Conservation (phyloP, 108 stramenopile genomes). For the Nannochloropsis salina region DNA sequence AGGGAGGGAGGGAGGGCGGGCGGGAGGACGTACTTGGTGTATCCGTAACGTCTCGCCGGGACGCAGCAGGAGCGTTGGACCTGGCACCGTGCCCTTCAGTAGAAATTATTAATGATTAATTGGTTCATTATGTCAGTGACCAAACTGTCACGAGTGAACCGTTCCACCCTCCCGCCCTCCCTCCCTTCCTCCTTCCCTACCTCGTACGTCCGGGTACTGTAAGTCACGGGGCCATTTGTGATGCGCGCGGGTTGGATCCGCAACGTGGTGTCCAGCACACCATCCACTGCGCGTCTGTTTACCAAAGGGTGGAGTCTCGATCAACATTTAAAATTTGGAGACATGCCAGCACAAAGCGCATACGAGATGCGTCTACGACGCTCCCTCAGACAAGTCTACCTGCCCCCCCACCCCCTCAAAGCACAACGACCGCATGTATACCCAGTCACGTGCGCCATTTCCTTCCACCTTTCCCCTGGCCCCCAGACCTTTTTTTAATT, state of each 20-base stretch:
- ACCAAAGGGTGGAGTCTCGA: too few species aligned
- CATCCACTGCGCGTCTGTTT: constrained; percentile 5
- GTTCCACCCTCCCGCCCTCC: neutral
- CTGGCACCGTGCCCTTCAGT: constrained; percentile 41
- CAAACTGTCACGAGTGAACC: neutral
- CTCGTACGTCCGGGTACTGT: neutral
- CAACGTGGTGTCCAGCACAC: neutral
- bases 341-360: too few species aligned
- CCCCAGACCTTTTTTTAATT: neutral
- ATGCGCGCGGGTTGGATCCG: neutral
- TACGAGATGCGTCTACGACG: too few species aligned
- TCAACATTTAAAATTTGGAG: too few species aligned
- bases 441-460: too few species aligned
- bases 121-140: too few species aligned
- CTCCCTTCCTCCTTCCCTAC: constrained; percentile 19
- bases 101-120: too few species aligned
- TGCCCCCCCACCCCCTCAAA: too few species aligned
- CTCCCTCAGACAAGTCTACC: too few species aligned
- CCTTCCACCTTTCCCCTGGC: neutral
- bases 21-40: neutral
- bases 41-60: constrained; percentile 35
- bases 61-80: constrained; percentile 37
- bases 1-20: constrained; percentile 11
- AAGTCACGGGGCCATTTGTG: neutral
- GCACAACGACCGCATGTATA: too few species aligned